phyloP scores from a whole-genome alignment of 2,329 filamentous ascomycete species.

The Alternaria sp. region DNA sequence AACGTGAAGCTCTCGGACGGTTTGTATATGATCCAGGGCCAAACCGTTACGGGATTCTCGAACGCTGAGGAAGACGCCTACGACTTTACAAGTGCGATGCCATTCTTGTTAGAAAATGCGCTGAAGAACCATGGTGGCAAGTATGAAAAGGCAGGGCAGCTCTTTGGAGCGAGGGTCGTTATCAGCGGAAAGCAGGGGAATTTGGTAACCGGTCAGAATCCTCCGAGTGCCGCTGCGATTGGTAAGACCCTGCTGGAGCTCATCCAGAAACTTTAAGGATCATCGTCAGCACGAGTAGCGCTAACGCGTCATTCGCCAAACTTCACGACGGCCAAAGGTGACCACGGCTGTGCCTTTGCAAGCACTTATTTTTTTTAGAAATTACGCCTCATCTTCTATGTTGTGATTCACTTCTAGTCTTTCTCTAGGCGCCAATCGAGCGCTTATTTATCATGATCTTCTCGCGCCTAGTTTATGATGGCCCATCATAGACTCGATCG shows the following conservation, averaged over 20 bases:
- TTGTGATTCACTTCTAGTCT: background rate
- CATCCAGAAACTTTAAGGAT: background rate
- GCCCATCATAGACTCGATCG: too few species aligned
- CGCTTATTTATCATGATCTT: background rate
- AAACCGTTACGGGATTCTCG: too few species aligned
- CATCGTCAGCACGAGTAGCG: background rate
- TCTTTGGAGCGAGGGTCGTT: too few species aligned
- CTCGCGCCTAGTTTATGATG: background rate
- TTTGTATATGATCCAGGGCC: too few species aligned
- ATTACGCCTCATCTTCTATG: background rate
- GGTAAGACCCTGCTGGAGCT: background rate
- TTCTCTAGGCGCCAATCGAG: accelerated
- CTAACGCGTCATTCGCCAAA: background rate
- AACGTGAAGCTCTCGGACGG: too few species aligned
- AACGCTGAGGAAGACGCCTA: too few species aligned
- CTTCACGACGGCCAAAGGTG: background rate
- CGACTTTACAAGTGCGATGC: too few species aligned
- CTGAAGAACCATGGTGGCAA: too few species aligned
- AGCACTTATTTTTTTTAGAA: accelerated
- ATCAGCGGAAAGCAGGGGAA: too few species aligned
- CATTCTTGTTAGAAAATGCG: too few species aligned
- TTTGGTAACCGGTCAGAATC: too few species aligned
- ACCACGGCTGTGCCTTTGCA: background rate
- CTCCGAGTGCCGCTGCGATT: background rate
- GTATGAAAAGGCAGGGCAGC: too few species aligned